Evolutionary conservation across 208 protist genomes (phyloP).

Genomic region (Acanthamoeba royreba): DNA sequence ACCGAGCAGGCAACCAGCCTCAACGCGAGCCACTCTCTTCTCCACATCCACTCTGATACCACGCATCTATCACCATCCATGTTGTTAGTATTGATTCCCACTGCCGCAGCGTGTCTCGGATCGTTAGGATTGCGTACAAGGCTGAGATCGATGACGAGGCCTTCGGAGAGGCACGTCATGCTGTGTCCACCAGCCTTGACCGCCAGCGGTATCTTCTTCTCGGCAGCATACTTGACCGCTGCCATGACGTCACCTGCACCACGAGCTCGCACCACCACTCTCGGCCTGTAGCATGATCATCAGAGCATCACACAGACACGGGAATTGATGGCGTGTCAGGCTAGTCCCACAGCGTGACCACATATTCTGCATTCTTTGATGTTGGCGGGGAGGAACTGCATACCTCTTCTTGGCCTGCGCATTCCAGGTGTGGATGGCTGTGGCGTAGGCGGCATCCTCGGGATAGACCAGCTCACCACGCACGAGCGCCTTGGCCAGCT

Average conservation of each 20-base stretch:
- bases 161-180: neutral
- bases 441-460: neutral
- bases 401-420: neutral
- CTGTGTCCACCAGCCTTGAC: conserved; percentile 24
- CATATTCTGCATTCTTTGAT: too few relatives aligned
- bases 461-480: neutral
- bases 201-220: neutral
- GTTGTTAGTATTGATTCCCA: too few relatives aligned
- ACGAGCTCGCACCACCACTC: neutral
- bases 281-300: neutral
- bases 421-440: neutral
- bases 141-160: neutral
- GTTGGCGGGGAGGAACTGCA: too few relatives aligned
- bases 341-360: too few relatives aligned
- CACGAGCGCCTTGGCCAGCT: neutral
- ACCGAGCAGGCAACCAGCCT: neutral
- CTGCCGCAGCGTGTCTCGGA: too few relatives aligned
- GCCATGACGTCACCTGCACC: neutral
- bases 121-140: neutral
- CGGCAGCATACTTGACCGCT: neutral
- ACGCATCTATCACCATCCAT: too few relatives aligned
- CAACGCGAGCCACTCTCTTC: neutral
- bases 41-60: neutral
- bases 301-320: too few relatives aligned
- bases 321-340: too few relatives aligned